Percentiles rank a stretch among this genome's conserved stretches.
These are phyloP conservation scores for Ulota crispa DNA, from an alignment of 225 moss, liverwort and hornwort genomes.

Conservation along the genomic window DNA sequence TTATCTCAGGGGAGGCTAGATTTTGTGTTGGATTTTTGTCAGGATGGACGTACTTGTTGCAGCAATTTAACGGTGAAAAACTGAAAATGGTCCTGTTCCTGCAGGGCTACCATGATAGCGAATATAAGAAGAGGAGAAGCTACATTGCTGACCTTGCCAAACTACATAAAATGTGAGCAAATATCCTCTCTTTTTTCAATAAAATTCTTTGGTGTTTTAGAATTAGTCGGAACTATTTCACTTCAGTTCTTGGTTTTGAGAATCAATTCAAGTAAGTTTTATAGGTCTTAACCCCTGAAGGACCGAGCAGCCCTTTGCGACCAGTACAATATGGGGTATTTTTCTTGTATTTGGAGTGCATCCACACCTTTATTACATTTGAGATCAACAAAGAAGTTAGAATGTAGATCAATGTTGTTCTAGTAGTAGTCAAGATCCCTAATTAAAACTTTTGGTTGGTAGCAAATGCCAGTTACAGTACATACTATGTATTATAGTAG, in stretches of 20 bases:
- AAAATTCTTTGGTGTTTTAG: background rate
- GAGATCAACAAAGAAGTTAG: too few relatives aligned
- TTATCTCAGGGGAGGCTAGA: constrained; percentile 2
- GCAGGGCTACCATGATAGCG: constrained; percentile 59
- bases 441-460: too few relatives aligned
- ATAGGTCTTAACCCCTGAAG: too few relatives aligned
- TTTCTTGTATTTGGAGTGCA: too few relatives aligned
- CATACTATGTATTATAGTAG: too few relatives aligned
- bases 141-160: constrained; percentile 68
- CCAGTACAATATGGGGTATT: too few relatives aligned
- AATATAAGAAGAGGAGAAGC: constrained; percentile 58
- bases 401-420: too few relatives aligned
- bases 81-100: background rate
- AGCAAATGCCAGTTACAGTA: too few relatives aligned
- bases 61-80: constrained; percentile 13
- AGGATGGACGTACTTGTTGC: constrained; percentile 13
- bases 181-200: background rate
- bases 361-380: too few relatives aligned
- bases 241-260: background rate
- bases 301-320: too few relatives aligned
- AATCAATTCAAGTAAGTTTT: background rate
- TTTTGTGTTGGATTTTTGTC: constrained; percentile 32
- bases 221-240: background rate
- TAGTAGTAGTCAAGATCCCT: too few relatives aligned
- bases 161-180: constrained; percentile 49